These are phyloP conservation scores for Penicillium sp. DNA, from an alignment of 2,329 filamentous ascomycete genomes.

Conservation along the genomic window DNA sequence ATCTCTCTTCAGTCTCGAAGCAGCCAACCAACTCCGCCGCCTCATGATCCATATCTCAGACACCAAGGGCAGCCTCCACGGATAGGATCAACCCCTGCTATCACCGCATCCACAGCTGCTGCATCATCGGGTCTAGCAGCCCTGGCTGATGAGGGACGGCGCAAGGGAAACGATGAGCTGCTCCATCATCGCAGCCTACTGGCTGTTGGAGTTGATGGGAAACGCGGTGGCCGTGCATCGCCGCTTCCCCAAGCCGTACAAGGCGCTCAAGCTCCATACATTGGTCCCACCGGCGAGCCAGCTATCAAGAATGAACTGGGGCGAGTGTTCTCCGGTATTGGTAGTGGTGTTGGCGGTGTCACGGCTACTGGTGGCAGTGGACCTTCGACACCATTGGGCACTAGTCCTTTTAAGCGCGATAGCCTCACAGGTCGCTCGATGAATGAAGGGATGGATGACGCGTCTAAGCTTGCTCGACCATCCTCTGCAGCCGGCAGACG, in stretches of 20 bases:
- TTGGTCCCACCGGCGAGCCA: constrained; percentile 70
- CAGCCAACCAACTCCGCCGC: constrained; percentile 27
- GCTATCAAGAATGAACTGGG: constrained; percentile 93
- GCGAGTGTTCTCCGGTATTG: constrained; percentile 90
- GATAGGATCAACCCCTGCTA: constrained; percentile 26
- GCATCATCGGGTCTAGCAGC: constrained; percentile 21
- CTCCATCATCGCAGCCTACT: constrained; percentile 60
- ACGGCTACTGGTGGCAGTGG: constrained; percentile 44
- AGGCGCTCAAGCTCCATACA: constrained; percentile 71
- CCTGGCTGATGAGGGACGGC: constrained; percentile 33
- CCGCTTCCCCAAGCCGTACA: constrained; percentile 89
- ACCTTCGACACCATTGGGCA: constrained; percentile 46
- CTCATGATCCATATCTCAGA: constrained; percentile 28
- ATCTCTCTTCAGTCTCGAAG: constrained; percentile 30
- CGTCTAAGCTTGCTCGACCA: constrained; percentile 34
- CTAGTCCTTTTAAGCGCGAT: constrained; percentile 45
- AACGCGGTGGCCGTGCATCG: constrained; percentile 72
- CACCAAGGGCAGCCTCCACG: constrained; percentile 28
- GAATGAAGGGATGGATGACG: constrained; percentile 30
- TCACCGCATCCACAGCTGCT: constrained; percentile 21
- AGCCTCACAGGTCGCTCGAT: constrained; percentile 40
- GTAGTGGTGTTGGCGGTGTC: constrained; percentile 54
- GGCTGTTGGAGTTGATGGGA: constrained; percentile 63
- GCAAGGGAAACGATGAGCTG: constrained; percentile 47
- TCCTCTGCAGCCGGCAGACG: constrained; percentile 49